Conservation (phyloP, 768 basidiomycete genomes). For the Calvatia gigantea region DNA sequence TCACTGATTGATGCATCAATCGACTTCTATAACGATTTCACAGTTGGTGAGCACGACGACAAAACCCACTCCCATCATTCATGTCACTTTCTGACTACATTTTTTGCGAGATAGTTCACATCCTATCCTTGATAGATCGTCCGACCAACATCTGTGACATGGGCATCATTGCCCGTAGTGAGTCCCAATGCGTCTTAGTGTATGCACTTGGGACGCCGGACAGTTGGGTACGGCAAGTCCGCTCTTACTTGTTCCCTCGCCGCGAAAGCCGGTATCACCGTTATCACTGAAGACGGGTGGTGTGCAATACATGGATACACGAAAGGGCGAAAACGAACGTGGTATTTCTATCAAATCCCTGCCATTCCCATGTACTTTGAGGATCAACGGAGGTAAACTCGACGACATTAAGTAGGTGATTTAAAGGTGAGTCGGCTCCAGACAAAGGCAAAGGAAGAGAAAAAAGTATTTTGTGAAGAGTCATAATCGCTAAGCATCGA, state of each 20-base stretch:
- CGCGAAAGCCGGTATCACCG: conserved; percentile 99
- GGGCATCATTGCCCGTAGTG: conserved; percentile 91
- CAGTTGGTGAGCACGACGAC: conserved; percentile 59
- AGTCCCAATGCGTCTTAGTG: conserved; percentile 25
- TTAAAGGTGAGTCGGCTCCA: conserved; percentile 58
- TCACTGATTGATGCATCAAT: conserved; percentile 29
- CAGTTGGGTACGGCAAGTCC: conserved; percentile 99
- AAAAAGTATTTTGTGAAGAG: conserved; percentile 4
- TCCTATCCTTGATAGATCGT: conserved; percentile 83
- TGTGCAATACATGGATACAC: conserved; percentile 94
- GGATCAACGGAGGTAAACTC: conserved; percentile 86
- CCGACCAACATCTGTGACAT: conserved; percentile 94
- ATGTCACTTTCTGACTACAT: conserved; percentile 13
- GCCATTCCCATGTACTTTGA: conserved; percentile 99
- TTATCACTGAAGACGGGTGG: conserved; percentile 91
- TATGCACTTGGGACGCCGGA: conserved; percentile 11
- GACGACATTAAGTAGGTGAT: conserved; percentile 89
- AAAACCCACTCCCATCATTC: background rate
- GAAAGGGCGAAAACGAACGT: conserved; percentile 98
- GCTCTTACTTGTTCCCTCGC: conserved; percentile 98
- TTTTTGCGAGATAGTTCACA: conserved; percentile 57
- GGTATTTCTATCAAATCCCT: conserved; percentile 99
- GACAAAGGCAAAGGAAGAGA: too few species aligned
- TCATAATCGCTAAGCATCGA: conserved; percentile 11
- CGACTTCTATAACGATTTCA: conserved; percentile 69